Base-by-base conservation (phyloP, 257 asterid genomes). In the Solanum stenotomum region DNA sequence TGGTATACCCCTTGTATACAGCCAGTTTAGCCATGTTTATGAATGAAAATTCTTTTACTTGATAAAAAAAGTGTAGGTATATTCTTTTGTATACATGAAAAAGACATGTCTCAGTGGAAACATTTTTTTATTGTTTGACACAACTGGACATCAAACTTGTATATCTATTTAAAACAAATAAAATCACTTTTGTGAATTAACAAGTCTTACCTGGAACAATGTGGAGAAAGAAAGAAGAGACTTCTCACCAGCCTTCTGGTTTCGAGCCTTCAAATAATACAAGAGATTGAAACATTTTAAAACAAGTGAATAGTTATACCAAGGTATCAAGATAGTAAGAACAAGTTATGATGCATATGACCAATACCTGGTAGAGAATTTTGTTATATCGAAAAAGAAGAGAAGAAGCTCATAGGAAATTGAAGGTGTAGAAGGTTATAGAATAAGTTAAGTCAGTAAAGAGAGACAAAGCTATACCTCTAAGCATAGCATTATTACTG, bases 191-290 rank as follows among this genome's bases (percentile, higher is more conserved):
- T 79, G 29, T 82, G 85, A 34, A 56, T 61, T 44, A 89, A 44
- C 77, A 72, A 82, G 76, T 90, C 89, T 87, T 86, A 93, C 99
- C 99, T 96, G 99, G 87, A 94, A 63, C 88, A 97, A 94, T 16
- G 94, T 94, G 71, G 99, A 95, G 87, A 95, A 68, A 65, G 99
- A 97, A 68, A 97, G 93, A 88, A 95, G 93, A 20, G 98, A 95
- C 92, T 96, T 97, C 91, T 97, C 99, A 87, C 99, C 98, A 91
- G 93, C 96, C 92, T 97, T 97, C 89, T 93, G 98, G 22, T 89
- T 91, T 92, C 98, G 92, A 90, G 94, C 93, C 99, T 97, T 95
- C 91, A 92, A 44, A 87, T 85, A 63, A 63, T 34, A 85, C 65
- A 59, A 31, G 72, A 31, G 71, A 88, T 52, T 18, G 87, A 82